Percentiles rank a stretch among this genome's conserved stretches.
These are phyloP conservation scores for Gillenia trifoliata DNA, from an alignment of 306 rosid genomes.

Conservation along the genomic window DNA sequence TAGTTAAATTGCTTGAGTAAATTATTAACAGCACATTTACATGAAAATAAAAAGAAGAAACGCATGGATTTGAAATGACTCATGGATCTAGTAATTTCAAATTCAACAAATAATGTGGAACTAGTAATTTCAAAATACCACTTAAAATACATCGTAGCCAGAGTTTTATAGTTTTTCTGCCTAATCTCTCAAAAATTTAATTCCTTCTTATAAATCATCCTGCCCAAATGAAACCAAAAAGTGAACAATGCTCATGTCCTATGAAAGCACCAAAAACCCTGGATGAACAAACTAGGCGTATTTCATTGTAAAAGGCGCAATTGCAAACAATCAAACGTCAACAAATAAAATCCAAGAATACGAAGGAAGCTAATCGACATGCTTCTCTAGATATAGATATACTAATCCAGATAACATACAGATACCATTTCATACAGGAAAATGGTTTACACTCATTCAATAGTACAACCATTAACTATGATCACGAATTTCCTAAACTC, in stretches of 20 bases:
- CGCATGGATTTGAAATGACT: neutral
- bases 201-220: neutral
- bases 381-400: neutral
- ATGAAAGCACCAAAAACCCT: neutral
- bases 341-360: neutral
- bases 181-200: neutral
- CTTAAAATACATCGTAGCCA: neutral
- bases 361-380: neutral
- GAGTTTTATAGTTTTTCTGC: neutral
- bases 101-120: neutral
- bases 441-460: neutral
- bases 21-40: neutral
- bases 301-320: neutral
- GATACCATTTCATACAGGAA: neutral
- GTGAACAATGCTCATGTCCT: neutral
- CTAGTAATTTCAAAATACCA: neutral
- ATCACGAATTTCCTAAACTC: too few relatives aligned
- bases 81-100: neutral
- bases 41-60: neutral
- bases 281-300: neutral
- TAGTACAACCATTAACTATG: neutral
- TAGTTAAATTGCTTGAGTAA: neutral
- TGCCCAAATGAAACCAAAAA: neutral
- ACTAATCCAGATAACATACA: too few relatives aligned
- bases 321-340: neutral